phyloP scores from a whole-genome alignment of 768 basidiomycete species.

The Fibroporia radiculosa region DNA sequence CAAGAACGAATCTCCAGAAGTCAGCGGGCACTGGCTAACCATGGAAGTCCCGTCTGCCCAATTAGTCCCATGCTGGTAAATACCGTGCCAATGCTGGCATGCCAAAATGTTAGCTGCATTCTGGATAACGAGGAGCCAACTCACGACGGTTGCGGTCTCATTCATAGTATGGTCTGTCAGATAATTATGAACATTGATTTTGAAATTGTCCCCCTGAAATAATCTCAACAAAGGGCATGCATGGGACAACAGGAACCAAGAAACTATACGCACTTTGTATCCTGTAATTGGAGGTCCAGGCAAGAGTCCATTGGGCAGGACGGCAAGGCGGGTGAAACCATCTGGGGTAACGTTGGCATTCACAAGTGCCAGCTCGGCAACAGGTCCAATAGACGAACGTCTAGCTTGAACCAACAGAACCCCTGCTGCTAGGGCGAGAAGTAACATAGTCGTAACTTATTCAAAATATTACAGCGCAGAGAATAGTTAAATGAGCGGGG shows the following conservation, averaged over 20 bases:
- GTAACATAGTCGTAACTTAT: too few species aligned
- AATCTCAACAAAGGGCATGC: not conserved
- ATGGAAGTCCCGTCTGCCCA: slow-evolving; percentile 40
- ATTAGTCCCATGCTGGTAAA: slow-evolving; percentile 37
- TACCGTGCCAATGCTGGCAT: slow-evolving; percentile 38
- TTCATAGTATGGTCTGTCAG: slow-evolving; percentile 14
- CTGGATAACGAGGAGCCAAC: not conserved
- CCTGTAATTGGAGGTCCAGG: slow-evolving; percentile 10
- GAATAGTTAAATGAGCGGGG: too few species aligned
- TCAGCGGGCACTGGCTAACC: slow-evolving; percentile 34
- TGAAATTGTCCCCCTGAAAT: slow-evolving; percentile 16
- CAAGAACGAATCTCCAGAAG: slow-evolving; percentile 30
- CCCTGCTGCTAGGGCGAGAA: too few species aligned
- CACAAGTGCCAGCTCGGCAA: not conserved
- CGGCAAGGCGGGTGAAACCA: slow-evolving; percentile 6
- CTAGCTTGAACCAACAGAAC: too few species aligned
- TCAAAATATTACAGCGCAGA: too few species aligned
- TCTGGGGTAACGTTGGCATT: slow-evolving; percentile 7
- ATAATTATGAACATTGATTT: slow-evolving; percentile 18
- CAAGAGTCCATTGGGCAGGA: slow-evolving; percentile 7
- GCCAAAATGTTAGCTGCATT: not conserved
- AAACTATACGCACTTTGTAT: slow-evolving; percentile 5
- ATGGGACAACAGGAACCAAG: not conserved
- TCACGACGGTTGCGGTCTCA: slow-evolving; percentile 16
- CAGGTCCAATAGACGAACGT: not conserved